Base-by-base conservation (phyloP, 2,329 filamentous ascomycete genomes). In the Graphilbum sp. region DNA sequence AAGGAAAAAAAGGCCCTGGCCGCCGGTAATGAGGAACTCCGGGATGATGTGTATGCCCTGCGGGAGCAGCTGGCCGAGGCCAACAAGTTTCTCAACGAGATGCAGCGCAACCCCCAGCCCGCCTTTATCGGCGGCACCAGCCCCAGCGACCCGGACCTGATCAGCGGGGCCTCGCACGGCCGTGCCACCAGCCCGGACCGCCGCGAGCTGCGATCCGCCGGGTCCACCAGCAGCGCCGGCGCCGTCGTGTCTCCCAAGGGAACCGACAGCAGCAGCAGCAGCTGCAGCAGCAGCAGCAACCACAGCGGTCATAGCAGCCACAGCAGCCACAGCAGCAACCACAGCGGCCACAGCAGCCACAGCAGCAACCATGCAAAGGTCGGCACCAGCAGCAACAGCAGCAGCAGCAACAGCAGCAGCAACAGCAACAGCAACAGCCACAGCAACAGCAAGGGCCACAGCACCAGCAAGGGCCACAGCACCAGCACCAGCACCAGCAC, bases 11-110 rank as follows among this genome's bases (percentile, higher is more conserved):
- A 37, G 17, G 17, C 30, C 30, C 7, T 32, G 30, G 27, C 11
- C 27, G 27, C 10, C 27, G 27, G 13, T 5, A 29, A 5, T 5
- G 37, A 39, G 5, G 34, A 41, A 2, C 42, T 49, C n/a, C 39
- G 40, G 39, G 46, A 46, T 18, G 42, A 43, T 12, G 35, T 45
- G 18, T 36, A 42, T 25, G 34, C 40, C 15, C 47, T 52, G 33
- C 42, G 46, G 15, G 43, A 49, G 36, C 42, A 52, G 20, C 33
- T 48, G 23, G 42, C 43, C 15, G 35, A 45, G 25, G 35, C 41
- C 43, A 54, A 53, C 43, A 45, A 47, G 37, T 45, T 36, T 20
- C 40, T 34, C 38, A 41, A 47, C 43, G 43, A 51, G 47, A 33
- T 50, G 46, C 46, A 48, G 44, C 41, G 44, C 42, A 42, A 43